These are phyloP conservation scores for Fistulinella cinereoalba DNA, from an alignment of 1,284 basidiomycete genomes.

Conservation along the genomic window DNA sequence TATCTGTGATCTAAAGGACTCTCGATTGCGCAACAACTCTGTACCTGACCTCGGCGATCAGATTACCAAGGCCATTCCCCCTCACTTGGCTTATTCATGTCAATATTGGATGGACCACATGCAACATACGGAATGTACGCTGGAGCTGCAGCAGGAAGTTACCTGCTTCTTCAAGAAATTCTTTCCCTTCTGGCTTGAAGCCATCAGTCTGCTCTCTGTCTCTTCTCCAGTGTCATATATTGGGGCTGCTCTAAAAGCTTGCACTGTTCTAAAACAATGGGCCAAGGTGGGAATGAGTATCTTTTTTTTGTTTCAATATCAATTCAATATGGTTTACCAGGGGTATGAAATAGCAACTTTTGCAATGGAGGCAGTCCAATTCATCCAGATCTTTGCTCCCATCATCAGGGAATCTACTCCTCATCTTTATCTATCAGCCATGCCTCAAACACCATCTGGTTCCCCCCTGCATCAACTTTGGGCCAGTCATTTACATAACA, in stretches of 20 bases:
- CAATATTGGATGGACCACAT: conserved; percentile 5
- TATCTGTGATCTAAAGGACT: conserved; percentile 5
- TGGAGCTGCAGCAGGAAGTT: neutral
- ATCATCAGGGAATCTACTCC: neutral
- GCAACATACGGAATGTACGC: neutral
- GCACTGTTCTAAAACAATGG: neutral
- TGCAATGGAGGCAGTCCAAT: conserved; percentile 3
- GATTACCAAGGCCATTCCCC: neutral
- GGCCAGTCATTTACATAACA: neutral
- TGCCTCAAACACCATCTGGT: neutral
- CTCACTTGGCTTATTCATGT: conserved; percentile 2
- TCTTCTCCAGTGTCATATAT: neutral
- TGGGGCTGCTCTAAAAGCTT: neutral
- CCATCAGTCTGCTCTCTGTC: conserved; percentile 1
- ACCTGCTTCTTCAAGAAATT: neutral
- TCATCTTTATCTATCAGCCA: conserved; percentile 1
- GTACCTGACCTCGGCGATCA: neutral
- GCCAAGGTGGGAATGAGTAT: neutral
- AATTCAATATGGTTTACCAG: neutral
- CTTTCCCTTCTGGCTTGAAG: conserved; percentile 5
- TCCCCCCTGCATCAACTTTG: conserved; percentile 2
- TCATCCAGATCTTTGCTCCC: conserved; percentile 2
- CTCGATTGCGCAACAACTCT: neutral
- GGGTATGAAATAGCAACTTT: neutral
- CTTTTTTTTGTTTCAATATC: neutral